A percentile compares a stretch with the other conserved stretches of the same genome.
Evolutionary conservation across 768 basidiomycete genomes (phyloP).

Genomic region (Mycena alexandri): DNA sequence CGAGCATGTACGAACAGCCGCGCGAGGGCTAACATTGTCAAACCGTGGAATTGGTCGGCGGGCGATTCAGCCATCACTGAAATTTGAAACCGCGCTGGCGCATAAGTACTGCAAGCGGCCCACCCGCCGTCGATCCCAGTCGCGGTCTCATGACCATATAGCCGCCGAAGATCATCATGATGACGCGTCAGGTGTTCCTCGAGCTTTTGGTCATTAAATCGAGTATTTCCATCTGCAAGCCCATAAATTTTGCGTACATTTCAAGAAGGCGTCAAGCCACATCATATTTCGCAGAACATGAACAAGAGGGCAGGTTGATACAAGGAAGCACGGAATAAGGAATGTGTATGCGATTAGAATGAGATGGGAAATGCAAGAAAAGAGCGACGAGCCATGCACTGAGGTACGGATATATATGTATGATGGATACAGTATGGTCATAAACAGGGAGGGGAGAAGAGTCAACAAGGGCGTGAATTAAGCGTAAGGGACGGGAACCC

Average conservation of each 20-base stretch:
- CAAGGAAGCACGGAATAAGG: neutral
- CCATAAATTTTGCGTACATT: too few species aligned
- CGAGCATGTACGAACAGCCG: too few species aligned
- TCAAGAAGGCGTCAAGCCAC: neutral
- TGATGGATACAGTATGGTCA: conserved; percentile 2
- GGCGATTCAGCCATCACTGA: too few species aligned
- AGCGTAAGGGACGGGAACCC: conserved; percentile 30
- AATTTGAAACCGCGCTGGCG: too few species aligned
- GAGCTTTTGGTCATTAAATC: too few species aligned
- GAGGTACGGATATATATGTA: neutral
- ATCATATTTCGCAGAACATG: conserved; percentile 30
- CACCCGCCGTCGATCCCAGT: neutral
- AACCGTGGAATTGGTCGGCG: too few species aligned
- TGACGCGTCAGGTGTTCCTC: too few species aligned
- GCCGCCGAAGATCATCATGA: too few species aligned
- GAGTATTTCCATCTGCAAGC: too few species aligned
- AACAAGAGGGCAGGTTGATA: neutral
- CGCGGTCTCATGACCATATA: neutral
- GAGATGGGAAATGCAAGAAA: conserved; percentile 22
- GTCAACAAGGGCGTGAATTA: neutral
- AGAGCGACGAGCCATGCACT: conserved; percentile 15
- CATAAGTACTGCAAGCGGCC: too few species aligned
- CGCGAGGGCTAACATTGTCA: too few species aligned
- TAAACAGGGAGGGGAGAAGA: too few species aligned
- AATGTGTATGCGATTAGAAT: conserved; percentile 7